These are phyloP conservation scores for Trebouxiophyceae sp. DNA, from an alignment of 163 green algal genomes.

Conservation along the genomic window DNA sequence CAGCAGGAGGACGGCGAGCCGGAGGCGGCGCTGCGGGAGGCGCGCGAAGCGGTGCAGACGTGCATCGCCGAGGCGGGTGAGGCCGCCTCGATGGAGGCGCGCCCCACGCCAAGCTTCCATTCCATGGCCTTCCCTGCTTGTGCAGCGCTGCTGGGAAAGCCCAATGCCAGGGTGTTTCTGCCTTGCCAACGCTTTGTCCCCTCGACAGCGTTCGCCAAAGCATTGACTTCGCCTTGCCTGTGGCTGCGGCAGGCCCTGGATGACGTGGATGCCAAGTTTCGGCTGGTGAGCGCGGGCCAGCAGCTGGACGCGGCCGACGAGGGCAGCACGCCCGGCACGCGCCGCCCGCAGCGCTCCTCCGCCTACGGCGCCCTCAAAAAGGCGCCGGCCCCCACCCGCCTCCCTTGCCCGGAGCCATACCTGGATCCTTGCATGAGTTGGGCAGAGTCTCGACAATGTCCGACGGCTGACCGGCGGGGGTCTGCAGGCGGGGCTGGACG, in stretches of 20 bases:
- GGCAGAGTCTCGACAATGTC: no score
- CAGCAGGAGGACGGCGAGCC: no score
- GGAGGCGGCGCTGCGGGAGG: not conserved
- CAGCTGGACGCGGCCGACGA: slow-evolving; percentile 6
- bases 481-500: slow-evolving; percentile 28
- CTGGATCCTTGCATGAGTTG: no score
- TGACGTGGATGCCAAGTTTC: slow-evolving; percentile 54
- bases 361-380: slow-evolving; percentile 1
- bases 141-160: no score
- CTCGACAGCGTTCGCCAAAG: no score
- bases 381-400: no score
- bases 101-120: not conserved
- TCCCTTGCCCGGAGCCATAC: no score
- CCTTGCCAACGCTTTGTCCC: no score
- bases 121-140: not conserved
- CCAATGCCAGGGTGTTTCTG: no score
- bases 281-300: slow-evolving; percentile 20
- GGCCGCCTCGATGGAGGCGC: slow-evolving; percentile 9
- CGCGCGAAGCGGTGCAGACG: slow-evolving; percentile 2
- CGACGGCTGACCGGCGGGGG: not conserved
- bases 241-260: slow-evolving; percentile 34
- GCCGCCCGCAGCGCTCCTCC: not conserved
- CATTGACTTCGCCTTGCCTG: no score
- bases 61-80: slow-evolving; percentile 1
- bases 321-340: not conserved